These are phyloP conservation scores for Nicotiana sylvestris DNA, from an alignment of 257 asterid species.

Conservation along the genomic window DNA sequence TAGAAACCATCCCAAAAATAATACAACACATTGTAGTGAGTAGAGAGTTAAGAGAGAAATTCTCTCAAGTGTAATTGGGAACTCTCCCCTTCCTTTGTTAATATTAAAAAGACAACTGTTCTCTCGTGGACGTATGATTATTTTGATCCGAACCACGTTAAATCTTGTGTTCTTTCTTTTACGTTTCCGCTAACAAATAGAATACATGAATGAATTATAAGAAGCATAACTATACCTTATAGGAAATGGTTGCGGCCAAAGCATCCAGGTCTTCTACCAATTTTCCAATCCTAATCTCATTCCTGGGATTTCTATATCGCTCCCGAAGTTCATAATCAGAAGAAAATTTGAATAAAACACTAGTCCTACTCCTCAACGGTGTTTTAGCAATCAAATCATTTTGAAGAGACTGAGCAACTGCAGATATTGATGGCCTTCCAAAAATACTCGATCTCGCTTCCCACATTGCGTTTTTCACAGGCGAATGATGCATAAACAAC, in stretches of 20 bases:
- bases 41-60: too few relatives aligned
- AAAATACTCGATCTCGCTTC: conserved; percentile 69
- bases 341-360: conserved; percentile 55
- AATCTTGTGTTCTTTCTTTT: too few relatives aligned
- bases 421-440: conserved; percentile 31
- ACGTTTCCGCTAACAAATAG: too few relatives aligned
- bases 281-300: conserved; percentile 75
- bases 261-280: conserved; percentile 93
- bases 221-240: conserved; percentile 42
- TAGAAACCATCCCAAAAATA: too few relatives aligned
- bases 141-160: too few relatives aligned
- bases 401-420: conserved; percentile 16
- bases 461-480: conserved; percentile 86
- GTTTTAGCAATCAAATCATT: conserved; percentile 41
- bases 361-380: conserved; percentile 63
- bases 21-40: too few relatives aligned
- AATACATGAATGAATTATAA: too few relatives aligned
- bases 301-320: conserved; percentile 83
- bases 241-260: conserved; percentile 82
- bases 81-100: too few relatives aligned
- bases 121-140: too few relatives aligned
- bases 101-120: too few relatives aligned
- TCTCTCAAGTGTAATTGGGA: too few relatives aligned
- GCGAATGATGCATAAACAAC: conserved; percentile 86
- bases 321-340: conserved; percentile 63